A percentile compares a stretch with the other conserved stretches of the same genome.
phyloP scores from a whole-genome alignment of 192 early-diverging fungal genomes.

The Umbelopsis isabellina region DNA sequence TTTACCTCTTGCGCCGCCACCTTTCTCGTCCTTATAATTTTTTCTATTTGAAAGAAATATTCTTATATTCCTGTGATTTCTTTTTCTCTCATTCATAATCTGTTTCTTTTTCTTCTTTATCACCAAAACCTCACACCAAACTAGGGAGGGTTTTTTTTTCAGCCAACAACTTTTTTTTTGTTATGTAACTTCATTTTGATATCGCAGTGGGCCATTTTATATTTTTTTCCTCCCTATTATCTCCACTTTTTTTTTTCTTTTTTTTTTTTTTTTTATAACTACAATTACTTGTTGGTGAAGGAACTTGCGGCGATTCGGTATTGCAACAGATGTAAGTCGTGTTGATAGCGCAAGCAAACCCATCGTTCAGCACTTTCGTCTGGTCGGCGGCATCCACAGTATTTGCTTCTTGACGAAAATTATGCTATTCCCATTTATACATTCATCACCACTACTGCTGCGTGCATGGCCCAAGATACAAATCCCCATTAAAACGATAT shows the following conservation, averaged over 20 bases:
- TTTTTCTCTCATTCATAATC: slow-evolving; percentile 9
- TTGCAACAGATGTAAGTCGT: background rate
- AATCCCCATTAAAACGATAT: slow-evolving; percentile 2
- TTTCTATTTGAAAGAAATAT: slow-evolving; percentile 9
- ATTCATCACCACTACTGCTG: slow-evolving; percentile 6
- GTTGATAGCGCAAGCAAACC: background rate
- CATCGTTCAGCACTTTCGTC: background rate
- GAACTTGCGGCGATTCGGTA: slow-evolving; percentile 11
- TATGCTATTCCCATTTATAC: slow-evolving; percentile 3
- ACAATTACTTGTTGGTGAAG: slow-evolving; percentile 1
- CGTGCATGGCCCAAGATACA: slow-evolving; percentile 15
- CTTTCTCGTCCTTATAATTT: slow-evolving; percentile 5
- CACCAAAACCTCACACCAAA: background rate
- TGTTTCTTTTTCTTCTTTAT: slow-evolving; percentile 4
- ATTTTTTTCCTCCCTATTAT: slow-evolving; percentile 10
- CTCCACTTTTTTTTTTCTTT: background rate
- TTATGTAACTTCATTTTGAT: slow-evolving; percentile 14
- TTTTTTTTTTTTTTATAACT: slow-evolving; percentile 15
- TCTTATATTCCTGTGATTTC: slow-evolving; percentile 10
- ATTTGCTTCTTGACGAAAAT: slow-evolving; percentile 1
- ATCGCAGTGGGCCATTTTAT: slow-evolving; percentile 10
- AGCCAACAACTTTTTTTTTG: background rate
- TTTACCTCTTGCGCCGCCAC: background rate
- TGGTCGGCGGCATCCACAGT: background rate
- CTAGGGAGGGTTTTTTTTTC: slow-evolving; percentile 14